phyloP scores from a whole-genome alignment of 495 filamentous ascomycete species.

The Tuber brumale region DNA sequence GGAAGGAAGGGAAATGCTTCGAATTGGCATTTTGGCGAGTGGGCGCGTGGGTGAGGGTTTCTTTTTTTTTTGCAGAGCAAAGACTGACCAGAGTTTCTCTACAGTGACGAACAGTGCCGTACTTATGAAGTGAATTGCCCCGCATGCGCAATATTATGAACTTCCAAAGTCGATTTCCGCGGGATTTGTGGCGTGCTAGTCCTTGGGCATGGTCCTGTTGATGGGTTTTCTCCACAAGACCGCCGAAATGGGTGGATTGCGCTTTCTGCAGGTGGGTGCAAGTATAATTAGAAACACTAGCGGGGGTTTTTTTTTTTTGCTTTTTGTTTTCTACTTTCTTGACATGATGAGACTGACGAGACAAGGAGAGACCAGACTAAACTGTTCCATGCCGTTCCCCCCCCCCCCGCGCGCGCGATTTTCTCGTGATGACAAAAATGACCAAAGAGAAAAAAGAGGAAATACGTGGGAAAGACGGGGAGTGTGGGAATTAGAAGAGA shows the following conservation, averaged over 20 bases:
- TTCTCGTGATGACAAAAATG: neutral
- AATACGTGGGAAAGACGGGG: neutral
- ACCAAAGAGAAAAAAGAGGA: neutral
- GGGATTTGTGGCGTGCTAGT: too few relatives aligned
- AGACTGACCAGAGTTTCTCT: too few relatives aligned
- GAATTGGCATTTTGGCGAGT: too few relatives aligned
- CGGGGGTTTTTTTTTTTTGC: neutral
- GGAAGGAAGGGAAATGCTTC: too few relatives aligned
- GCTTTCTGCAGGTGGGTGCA: neutral
- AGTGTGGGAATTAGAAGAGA: neutral
- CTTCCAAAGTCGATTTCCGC: too few relatives aligned
- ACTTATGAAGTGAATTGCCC: too few relatives aligned
- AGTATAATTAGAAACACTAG: neutral
- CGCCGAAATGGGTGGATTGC: neutral
- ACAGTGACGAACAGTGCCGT: too few relatives aligned
- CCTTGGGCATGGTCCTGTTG: too few relatives aligned
- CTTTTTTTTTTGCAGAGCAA: too few relatives aligned
- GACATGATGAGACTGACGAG: neutral
- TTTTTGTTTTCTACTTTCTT: neutral
- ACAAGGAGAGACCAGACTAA: neutral
- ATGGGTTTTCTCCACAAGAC: neutral
- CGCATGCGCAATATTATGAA: too few relatives aligned
- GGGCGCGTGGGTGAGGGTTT: too few relatives aligned
- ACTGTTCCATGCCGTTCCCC: neutral
- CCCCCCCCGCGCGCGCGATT: neutral